Conservation (phyloP, 2,329 filamentous ascomycete species). For the Acephala macrosclerotiorum region DNA sequence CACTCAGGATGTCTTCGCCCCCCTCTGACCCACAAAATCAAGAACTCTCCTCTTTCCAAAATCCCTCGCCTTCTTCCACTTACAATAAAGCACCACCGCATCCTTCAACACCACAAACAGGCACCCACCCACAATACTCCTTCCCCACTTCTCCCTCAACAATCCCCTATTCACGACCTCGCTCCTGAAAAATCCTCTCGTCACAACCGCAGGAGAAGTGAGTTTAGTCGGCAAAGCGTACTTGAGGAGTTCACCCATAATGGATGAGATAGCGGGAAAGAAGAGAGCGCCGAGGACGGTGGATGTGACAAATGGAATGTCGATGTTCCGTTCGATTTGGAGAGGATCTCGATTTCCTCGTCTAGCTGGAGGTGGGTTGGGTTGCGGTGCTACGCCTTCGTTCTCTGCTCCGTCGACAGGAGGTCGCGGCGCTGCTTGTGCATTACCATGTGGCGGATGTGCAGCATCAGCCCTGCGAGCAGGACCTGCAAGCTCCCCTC, state of each 20-base stretch:
- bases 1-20: not conserved
- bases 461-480: not conserved
- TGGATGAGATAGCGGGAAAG: conserved; percentile 82
- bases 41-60: conserved; percentile 59
- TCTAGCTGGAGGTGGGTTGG: not conserved
- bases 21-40: conserved; percentile 36
- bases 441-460: not conserved
- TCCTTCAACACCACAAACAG: conserved; percentile 87
- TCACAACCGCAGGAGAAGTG: conserved; percentile 50
- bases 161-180: conserved; percentile 51
- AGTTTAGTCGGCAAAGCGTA: conserved; percentile 72
- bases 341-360: not conserved
- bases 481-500: not conserved
- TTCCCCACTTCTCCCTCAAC: conserved; percentile 85
- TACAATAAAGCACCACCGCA: conserved; percentile 65
- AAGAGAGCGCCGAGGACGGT: conserved; percentile 74
- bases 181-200: not conserved
- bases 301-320: conserved; percentile 62
- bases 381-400: conserved; percentile 2
- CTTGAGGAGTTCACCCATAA: conserved; percentile 78
- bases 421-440: not conserved
- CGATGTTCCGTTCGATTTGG: conserved; percentile 45
- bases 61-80: conserved; percentile 66
- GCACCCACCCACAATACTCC: conserved; percentile 88
- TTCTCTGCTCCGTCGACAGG: not conserved